Evolutionary conservation across 2,329 filamentous ascomycete species (phyloP), one percentile per base, ranked within the genome.

Genomic region (Sordariomycetes sp.): DNA sequence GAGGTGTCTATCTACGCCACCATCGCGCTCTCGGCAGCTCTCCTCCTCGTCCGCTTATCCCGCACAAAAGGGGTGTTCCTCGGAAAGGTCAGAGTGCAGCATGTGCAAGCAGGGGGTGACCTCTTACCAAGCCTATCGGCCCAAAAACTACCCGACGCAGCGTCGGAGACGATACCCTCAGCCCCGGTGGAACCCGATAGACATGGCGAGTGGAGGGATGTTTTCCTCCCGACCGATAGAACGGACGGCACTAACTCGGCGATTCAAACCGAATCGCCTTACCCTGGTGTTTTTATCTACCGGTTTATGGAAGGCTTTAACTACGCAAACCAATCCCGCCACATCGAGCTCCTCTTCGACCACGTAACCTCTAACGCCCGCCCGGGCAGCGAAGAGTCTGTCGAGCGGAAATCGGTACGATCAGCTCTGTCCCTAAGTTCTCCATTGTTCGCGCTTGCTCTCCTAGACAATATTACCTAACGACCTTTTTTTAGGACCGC

Each of bases 241-340:
- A 64, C 68, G 5, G 75, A 77, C 62, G 72, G 71, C 5, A 73
- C 74, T 1, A 81, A 81, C 63, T 75, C 75, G 0, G 62, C 70
- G 7, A 65, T 79, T 35, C 63, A 69, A 3, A 65, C 79, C 6
- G 65, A 72, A 24, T 71, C 69, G 1, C 75, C 76, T 0, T 74
- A 76, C 40, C 76, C 77, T 0, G 79, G 79, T 1, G 70, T 81
- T 22, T 76, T 80, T 55, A 70, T 81, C 40, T 81, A 80, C 61
- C 76, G 76, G 11, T 76, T 80, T 58, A 71, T 68, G 25, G 78
- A 80, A 58, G 77, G 77, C 1, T 77, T 78, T 67, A 80, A 78
- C 62, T 81, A 79, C 61, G 71, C 73, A 58, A 81, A 81, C 64
- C 74, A 76, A 37, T 75, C 75, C 0, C 72, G 72, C 16, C 77